These are phyloP conservation scores for Colletotrichum sublineola DNA, from an alignment of 2,329 filamentous ascomycete species.

Conservation along the genomic window DNA sequence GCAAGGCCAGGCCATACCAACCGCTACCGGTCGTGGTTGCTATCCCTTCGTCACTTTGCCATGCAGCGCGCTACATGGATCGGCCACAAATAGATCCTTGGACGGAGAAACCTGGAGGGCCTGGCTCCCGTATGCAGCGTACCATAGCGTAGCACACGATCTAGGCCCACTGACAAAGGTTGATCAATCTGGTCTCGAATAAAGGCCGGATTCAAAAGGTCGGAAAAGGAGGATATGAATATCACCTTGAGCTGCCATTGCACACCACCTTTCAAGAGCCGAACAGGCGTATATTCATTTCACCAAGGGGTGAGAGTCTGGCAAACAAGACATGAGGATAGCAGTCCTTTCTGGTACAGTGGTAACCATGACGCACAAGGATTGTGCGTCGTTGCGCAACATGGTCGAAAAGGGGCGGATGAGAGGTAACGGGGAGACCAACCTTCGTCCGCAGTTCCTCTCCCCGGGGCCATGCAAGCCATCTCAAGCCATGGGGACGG, in stretches of 20 bases:
- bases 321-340: neutral
- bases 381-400: constrained; percentile 15
- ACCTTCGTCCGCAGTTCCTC: constrained; percentile 10
- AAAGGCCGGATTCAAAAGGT: neutral
- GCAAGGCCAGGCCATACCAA: neutral
- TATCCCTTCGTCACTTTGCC: neutral
- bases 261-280: neutral
- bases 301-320: neutral
- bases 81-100: constrained; percentile 12
- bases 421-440: neutral
- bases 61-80: constrained; percentile 5
- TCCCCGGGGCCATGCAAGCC: neutral
- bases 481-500: neutral
- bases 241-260: neutral
- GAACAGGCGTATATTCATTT: neutral
- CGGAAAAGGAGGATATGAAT: neutral
- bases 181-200: neutral
- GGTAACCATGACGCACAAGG: neutral
- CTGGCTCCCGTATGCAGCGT: constrained; percentile 18
- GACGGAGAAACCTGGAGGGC: neutral
- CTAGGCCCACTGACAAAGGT: constrained; percentile 3
- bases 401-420: neutral
- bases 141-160: constrained; percentile 3
- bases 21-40: neutral
- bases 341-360: neutral